Evolutionary conservation across 805 yeast genomes (phyloP).

Genomic region (Barnettozyma californica): DNA sequence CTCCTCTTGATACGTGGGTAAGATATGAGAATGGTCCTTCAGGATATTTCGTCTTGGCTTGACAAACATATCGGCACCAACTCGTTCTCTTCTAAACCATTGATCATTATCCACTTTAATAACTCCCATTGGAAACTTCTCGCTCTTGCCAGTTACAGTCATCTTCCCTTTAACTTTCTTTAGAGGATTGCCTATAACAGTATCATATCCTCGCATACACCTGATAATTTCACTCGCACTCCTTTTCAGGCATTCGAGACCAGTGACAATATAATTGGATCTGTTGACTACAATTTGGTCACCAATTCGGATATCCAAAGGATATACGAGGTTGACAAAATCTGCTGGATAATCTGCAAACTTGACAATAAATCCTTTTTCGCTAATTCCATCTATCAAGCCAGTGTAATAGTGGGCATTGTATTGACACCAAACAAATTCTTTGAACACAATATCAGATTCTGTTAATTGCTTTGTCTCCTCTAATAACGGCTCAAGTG

Average conservation of each 20-base stretch:
- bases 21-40: conserved; percentile 11
- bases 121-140: conserved; percentile 25
- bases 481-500: conserved; percentile 2
- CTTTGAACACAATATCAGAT: conserved; percentile 26
- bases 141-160: conserved; percentile 11
- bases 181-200: conserved; percentile 34
- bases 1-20: conserved; percentile 14
- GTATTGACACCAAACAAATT: conserved; percentile 51
- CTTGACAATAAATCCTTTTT: conserved; percentile 29
- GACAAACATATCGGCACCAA: conserved; percentile 15
- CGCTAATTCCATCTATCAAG: conserved; percentile 26
- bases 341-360: conserved; percentile 34
- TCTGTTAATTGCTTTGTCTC: conserved; percentile 18
- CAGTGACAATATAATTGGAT: conserved; percentile 39
- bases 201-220: conserved; percentile 60
- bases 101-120: conserved; percentile 29
- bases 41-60: conserved; percentile 10
- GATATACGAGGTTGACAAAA: conserved; percentile 23
- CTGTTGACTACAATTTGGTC: conserved; percentile 40
- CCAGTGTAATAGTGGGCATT: conserved; percentile 50
- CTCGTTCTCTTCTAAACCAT: conserved; percentile 32
- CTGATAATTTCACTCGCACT: conserved; percentile 28
- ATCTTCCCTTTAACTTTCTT: conserved; percentile 11
- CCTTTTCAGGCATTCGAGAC: conserved; percentile 30
- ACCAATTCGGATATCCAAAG: conserved; percentile 53